Evolutionary conservation across 495 filamentous ascomycete genomes (phyloP), one percentile per base, ranked within the genome.

Genomic region (Baudoinia panamericana): DNA sequence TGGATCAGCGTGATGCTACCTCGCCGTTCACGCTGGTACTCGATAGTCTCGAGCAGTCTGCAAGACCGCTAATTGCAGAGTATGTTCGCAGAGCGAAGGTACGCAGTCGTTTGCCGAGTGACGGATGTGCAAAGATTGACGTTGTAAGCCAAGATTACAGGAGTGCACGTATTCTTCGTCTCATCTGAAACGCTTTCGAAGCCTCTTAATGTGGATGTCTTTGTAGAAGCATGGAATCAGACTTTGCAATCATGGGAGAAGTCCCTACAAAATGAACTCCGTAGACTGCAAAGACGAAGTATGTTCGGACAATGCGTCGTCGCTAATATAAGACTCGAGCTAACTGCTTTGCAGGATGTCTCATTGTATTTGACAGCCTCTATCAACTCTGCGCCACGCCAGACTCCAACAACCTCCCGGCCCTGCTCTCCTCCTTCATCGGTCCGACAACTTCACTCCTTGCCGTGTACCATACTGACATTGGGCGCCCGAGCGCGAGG

Each of bases 11-110:
- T 23, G 85, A 93, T 55, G 78, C 71, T 16, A 78, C 78, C 2
- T 92, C 84, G 21, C 88, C 86, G 1, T 75, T 96, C 33, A 93
- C 87, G 0, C 59, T 95, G 20, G 61, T 96, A 6, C 66, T 90
- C 39, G 88, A 95, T 62, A 81, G 72, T 12, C 59, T 94, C 27
- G 86, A 92, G 59, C 88, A 94, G 60, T 75, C 78, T 17, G 80
- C 75, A 10, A 69, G 63, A 18, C 80, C 78, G 5, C 58, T 94
- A 24, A 44, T 88, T 2, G 61, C 64, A 17, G 82, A 92, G 59
- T 86, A 84, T 54, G 74, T 84, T 26, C 64, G 64, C 39, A 68
- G 82, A 51, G 83, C 83, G 28, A 84, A 80, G 62, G 83, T 82
- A 55, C 43, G 64, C 48, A 23, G 22, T 18, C 9, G 41, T 15